Percentiles rank a stretch among this genome's conserved stretches.
Conservation (phyloP, 768 basidiomycete species). For the Podaxis sp. region DNA sequence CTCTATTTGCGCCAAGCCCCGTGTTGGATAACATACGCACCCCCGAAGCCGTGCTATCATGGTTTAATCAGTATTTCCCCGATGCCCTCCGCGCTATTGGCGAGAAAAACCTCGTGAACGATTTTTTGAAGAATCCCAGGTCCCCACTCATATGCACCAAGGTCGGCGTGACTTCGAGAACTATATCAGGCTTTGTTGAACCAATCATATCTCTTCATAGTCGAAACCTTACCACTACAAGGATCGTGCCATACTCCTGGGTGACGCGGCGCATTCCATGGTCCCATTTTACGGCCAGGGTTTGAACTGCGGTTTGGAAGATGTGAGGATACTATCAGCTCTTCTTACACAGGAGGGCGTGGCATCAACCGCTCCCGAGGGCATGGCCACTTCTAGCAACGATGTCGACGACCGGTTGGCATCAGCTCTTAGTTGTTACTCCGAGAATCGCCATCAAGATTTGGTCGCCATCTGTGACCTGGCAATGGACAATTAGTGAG, state of each 20-base stretch:
- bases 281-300: slow-evolving; percentile 99
- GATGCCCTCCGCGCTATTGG: slow-evolving; percentile 88
- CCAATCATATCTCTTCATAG: slow-evolving; percentile 39
- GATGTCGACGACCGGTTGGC: slow-evolving; percentile 56
- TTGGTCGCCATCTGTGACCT: slow-evolving; percentile 88
- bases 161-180: slow-evolving; percentile 42
- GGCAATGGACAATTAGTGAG: slow-evolving; percentile 97
- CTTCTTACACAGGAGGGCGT: slow-evolving; percentile 74
- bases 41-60: slow-evolving; percentile 54
- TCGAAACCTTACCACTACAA: slow-evolving; percentile 87
- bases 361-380: slow-evolving; percentile 38
- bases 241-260: slow-evolving; percentile 84
- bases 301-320: slow-evolving; percentile 95
- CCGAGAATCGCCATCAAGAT: slow-evolving; percentile 81
- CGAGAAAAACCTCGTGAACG: slow-evolving; percentile 68
- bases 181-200: slow-evolving; percentile 23
- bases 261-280: slow-evolving; percentile 97
- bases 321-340: slow-evolving; percentile 84
- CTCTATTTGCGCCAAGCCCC: slow-evolving; percentile 83
- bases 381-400: slow-evolving; percentile 27
- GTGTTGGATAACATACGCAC: slow-evolving; percentile 69
- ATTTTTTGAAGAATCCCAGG: slow-evolving; percentile 83
- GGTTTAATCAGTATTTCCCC: slow-evolving; percentile 85
- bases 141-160: slow-evolving; percentile 91
- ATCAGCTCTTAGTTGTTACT: slow-evolving; percentile 73